Evolutionary conservation across 257 asterid species (phyloP).

Genomic region (Solanum gandarillasii): DNA sequence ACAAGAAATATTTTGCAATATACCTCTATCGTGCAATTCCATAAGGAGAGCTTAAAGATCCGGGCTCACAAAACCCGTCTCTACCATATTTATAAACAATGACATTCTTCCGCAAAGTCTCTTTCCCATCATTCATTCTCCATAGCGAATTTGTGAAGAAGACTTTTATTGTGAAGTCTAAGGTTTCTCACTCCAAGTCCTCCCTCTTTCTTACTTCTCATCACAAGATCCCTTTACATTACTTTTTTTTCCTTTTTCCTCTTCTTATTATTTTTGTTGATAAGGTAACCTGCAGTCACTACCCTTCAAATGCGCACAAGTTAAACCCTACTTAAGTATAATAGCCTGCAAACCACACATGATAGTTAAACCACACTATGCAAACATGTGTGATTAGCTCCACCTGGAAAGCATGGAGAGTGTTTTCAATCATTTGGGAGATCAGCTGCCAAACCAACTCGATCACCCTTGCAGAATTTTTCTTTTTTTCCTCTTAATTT

Average conservation of each 20-base stretch:
- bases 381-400: background rate
- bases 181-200: background rate
- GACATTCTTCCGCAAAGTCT: background rate
- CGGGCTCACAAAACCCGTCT: background rate
- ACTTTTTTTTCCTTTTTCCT: background rate
- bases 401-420: background rate
- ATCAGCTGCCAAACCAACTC: background rate
- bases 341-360: background rate
- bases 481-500: background rate
- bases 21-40: background rate
- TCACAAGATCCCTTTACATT: background rate
- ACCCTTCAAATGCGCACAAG: background rate
- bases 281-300: background rate
- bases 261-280: background rate
- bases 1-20: background rate
- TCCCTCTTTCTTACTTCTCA: background rate
- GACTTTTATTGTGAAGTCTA: background rate
- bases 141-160: background rate
- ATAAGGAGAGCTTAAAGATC: background rate
- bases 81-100: background rate
- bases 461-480: too few species aligned
- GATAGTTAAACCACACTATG: background rate
- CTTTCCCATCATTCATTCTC: background rate
- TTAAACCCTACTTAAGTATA: rapidly evolving
- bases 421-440: background rate